phyloP scores from a whole-genome alignment of 768 basidiomycete genomes.

The Galerina marginata region DNA sequence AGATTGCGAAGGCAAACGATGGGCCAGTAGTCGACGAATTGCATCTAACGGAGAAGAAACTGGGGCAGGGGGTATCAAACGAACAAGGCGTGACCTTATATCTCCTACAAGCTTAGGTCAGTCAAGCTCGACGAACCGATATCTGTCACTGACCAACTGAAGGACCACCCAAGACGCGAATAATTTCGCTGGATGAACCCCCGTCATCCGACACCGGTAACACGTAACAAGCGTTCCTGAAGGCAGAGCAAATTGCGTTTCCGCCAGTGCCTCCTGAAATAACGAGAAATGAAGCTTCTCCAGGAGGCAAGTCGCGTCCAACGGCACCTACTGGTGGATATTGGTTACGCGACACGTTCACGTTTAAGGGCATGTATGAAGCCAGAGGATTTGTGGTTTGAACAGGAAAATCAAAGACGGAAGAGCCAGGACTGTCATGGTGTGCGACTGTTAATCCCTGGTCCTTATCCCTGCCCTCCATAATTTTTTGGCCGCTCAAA shows the following conservation, averaged over 20 bases:
- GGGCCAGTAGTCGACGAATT: conserved; percentile 77
- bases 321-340: conserved; percentile 2
- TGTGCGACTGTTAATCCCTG: conserved; percentile 24
- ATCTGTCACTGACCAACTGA: conserved; percentile 65
- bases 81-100: conserved; percentile 86
- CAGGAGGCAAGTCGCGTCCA: conserved; percentile 14
- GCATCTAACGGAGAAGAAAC: conserved; percentile 67
- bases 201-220: conserved; percentile 96
- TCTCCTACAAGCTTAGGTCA: conserved; percentile 58
- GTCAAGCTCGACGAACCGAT: neutral
- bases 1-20: conserved; percentile 75
- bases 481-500: conserved; percentile 1
- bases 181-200: conserved; percentile 93
- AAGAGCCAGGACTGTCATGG: conserved; percentile 69
- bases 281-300: conserved; percentile 61
- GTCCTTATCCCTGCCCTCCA: conserved; percentile 6
- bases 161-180: conserved; percentile 86
- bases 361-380: conserved; percentile 4
- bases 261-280: conserved; percentile 96
- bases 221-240: conserved; percentile 78
- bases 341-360: conserved; percentile 11
- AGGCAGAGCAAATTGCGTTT: conserved; percentile 88
- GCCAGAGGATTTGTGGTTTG: conserved; percentile 33
- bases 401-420: conserved; percentile 75
- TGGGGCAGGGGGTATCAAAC: conserved; percentile 77